Evolutionary conservation across 805 yeast species (phyloP), one percentile per base, ranked within the genome.

Genomic region (Starmerella apicola): DNA sequence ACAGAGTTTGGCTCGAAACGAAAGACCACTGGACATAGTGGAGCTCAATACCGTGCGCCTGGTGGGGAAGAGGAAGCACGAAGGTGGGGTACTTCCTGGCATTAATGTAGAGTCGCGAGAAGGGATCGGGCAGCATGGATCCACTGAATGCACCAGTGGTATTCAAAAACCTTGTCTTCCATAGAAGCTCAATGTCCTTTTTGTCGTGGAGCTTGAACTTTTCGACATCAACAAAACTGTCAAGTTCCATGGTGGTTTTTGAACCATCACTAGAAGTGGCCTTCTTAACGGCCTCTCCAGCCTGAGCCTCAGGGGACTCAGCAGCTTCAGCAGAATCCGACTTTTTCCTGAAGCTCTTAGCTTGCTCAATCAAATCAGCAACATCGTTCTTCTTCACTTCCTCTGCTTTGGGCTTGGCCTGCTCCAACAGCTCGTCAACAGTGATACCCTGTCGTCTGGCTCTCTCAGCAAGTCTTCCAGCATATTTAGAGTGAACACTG

Each of bases 11-110:
- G 13, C 81, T 78, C 1, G 88, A 94, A 12, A 80, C 86, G 57
- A 84, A 82, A 16, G 75, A 68, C 98, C 98, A 91, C 62, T 91
- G 97, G 18, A 86, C 74, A 57, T 80, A 84, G 56, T 91, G 96
- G 62, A 91, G 69, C 61, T 91, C 98, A 7, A 59, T 50, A 4
- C 66, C 70, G 5, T 58, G 56, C 12, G 62, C 67, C 12, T 63
- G 65, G 27, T 64, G 63, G 4, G 96, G 95, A 40, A 91, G 62
- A 0, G 98, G 98, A 19, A 91, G 67, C n/a, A 91, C 78, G 60
- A 91, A 91, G 25, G 74, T 69, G 18, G 95, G 95, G 55, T 79
- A 74, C 44, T 65, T 66, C 53, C 76, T 73, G 1, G 95, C 94
- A 44, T 70, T 72, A 29, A 66, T 60, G 50, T 70, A 68, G 55